Evolutionary conservation across 306 rosid species (phyloP).

Genomic region (Prunus armeniaca): DNA sequence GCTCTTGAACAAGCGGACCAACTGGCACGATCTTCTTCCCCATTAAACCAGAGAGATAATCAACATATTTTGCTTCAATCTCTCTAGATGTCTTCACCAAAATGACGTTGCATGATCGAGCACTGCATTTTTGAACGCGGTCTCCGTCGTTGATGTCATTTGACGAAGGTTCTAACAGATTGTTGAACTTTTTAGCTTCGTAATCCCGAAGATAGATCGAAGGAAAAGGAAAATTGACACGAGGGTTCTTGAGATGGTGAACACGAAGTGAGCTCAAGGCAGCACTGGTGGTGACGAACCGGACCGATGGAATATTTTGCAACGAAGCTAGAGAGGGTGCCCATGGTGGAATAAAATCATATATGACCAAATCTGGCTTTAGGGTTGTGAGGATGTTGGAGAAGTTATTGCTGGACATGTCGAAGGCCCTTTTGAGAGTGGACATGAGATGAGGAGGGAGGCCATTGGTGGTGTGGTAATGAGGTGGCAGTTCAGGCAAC

Average conservation of each 20-base stretch:
- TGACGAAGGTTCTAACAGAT: background rate
- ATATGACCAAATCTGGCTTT: slow-evolving; percentile 24
- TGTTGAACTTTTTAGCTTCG: background rate
- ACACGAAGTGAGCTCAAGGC: background rate
- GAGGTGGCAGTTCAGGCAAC: slow-evolving; percentile 14
- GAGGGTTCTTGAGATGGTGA: background rate
- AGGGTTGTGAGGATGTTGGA: slow-evolving; percentile 13
- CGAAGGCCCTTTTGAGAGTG: slow-evolving; percentile 24
- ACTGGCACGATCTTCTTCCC: slow-evolving; percentile 19
- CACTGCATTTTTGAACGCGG: background rate
- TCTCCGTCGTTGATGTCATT: background rate
- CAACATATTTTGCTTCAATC: slow-evolving; percentile 26
- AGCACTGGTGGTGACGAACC: background rate
- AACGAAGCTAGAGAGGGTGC: slow-evolving; percentile 24
- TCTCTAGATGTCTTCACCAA: slow-evolving; percentile 11
- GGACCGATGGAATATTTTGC: slow-evolving; percentile 20
- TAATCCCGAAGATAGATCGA: background rate
- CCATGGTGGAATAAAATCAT: slow-evolving; percentile 33
- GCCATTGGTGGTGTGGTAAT: no score
- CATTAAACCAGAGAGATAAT: background rate
- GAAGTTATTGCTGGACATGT: slow-evolving; percentile 21
- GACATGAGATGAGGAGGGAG: slow-evolving; percentile 19
- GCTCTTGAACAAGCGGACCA: slow-evolving; percentile 22
- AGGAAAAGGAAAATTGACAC: slow-evolving; percentile 6
- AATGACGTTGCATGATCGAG: background rate